Base-by-base conservation (phyloP, 2,329 filamentous ascomycete genomes). In the Clonostachys chloroleuca region DNA sequence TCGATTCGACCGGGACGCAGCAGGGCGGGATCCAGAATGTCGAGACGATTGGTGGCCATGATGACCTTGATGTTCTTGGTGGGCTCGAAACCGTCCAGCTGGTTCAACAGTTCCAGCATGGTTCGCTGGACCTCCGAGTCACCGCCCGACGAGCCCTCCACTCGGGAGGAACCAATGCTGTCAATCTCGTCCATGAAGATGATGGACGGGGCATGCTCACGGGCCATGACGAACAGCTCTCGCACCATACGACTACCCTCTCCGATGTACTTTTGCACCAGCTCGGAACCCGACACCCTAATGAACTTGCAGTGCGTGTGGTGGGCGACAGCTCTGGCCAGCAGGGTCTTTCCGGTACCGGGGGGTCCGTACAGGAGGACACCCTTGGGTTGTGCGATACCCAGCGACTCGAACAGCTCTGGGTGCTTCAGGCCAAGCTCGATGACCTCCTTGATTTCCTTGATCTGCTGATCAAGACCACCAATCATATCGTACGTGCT, bases 101-200 rank as follows among this genome's bases (percentile, higher is more conserved):
- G 94, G 74, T 99, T 99, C 55, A 99, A 83, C 51, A 99, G 78
- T 69, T 99, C 94, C 72, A 99, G 73, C 94, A 99, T 99, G 43
- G 94, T 99, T 61, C 94, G 86, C 74, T 99, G 94, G 46, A 99
- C 94, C 70, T 99, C 94, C 1, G 92, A 96, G 65, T 99, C 94
- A 62, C 94, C 94, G 46, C 92, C 92, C 17, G 89, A 95, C 49
- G 89, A 95, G 24, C 92, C 92, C 66, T 99, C 94, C 46, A 99
- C 92, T 70, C 94, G 89, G 51, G 91, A 96, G 34, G 92, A 96
- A 54, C 94, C 94, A 69, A 99, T 99, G 57, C 89, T 95, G 76
- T 99, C 94, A 69, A 99, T 97, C 71, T 99, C 94, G 68, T 99
- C 94, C 94, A 99, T 99, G 78, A 99, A 99, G 70, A 99, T 99